These are phyloP conservation scores for Hymenoscyphus linearis DNA, from an alignment of 2,329 filamentous ascomycete genomes.

Conservation along the genomic window DNA sequence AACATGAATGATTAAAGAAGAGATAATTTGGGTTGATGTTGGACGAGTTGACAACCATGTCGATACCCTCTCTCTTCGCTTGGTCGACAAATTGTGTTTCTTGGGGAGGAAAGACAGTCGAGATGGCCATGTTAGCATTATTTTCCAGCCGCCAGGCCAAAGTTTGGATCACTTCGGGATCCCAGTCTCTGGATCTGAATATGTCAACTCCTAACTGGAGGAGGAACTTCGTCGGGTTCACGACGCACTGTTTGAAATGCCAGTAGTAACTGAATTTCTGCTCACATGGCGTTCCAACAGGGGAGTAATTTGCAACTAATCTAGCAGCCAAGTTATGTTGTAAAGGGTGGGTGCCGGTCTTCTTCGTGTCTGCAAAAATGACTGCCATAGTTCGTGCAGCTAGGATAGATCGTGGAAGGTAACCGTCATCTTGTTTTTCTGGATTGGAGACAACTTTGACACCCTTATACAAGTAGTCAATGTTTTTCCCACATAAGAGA, in stretches of 20 bases:
- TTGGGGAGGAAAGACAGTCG: conserved; percentile 7
- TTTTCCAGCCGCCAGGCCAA: conserved; percentile 27
- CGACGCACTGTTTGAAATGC: conserved; percentile 24
- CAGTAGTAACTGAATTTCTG: conserved; percentile 12
- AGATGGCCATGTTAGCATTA: conserved; percentile 22
- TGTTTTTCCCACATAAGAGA: conserved; percentile 22
- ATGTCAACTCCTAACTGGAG: conserved; percentile 24
- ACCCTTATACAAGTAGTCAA: conserved; percentile 22
- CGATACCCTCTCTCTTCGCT: neutral
- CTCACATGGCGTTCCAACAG: conserved; percentile 4
- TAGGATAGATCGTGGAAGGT: conserved; percentile 17
- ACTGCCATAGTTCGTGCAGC: conserved; percentile 23
- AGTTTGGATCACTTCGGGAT: conserved; percentile 27
- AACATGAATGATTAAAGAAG: conserved; percentile 30
- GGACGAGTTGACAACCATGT: neutral
- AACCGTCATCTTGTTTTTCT: neutral
- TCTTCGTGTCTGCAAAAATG: conserved; percentile 16
- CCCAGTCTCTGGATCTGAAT: conserved; percentile 16
- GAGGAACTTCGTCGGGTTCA: conserved; percentile 21
- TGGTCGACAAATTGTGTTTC: neutral
- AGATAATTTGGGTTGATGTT: conserved; percentile 25
- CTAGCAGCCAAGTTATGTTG: conserved; percentile 22
- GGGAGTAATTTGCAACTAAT: conserved; percentile 24
- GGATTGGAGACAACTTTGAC: neutral
- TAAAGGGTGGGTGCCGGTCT: conserved; percentile 16